Evolutionary conservation across 768 basidiomycete species (phyloP).

Genomic region (Boletus reticuloceps): DNA sequence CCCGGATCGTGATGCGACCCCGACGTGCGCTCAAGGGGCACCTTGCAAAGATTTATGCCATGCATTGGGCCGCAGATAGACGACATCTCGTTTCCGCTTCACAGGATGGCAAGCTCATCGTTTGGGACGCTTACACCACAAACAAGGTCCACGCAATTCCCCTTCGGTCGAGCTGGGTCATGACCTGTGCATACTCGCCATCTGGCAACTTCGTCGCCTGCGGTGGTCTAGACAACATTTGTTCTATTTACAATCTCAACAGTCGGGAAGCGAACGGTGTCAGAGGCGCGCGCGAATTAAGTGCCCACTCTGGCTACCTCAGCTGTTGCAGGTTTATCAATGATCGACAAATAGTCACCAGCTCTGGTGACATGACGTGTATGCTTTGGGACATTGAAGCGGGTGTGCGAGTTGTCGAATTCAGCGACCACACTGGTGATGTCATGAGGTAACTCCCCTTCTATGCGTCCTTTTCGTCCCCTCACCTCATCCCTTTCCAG

Average conservation of each 20-base stretch:
- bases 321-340: conserved; percentile 98
- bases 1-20: conserved; percentile 95
- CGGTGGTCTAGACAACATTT: conserved; percentile 98
- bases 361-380: conserved; percentile 99
- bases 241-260: conserved; percentile 95
- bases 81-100: conserved; percentile 99
- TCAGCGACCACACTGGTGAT: conserved; percentile 98
- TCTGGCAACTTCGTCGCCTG: conserved; percentile 98
- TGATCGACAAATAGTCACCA: conserved; percentile 97
- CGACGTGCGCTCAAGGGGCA: conserved; percentile 94
- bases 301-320: conserved; percentile 97
- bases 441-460: conserved; percentile 85
- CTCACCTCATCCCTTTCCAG: conserved; percentile 40
- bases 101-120: conserved; percentile 98
- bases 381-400: conserved; percentile 99
- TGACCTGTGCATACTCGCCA: conserved; percentile 99
- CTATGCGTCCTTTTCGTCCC: conserved; percentile 3
- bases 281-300: conserved; percentile 91
- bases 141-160: conserved; percentile 99
- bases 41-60: conserved; percentile 99
- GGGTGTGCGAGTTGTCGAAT: conserved; percentile 95
- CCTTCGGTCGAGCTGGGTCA: conserved; percentile 97
- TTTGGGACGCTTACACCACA: conserved; percentile 99
- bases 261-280: conserved; percentile 70
- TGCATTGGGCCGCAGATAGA: conserved; percentile 99